Evolutionary conservation across 306 rosid genomes (phyloP).

Genomic region (Begonia masoniana): DNA sequence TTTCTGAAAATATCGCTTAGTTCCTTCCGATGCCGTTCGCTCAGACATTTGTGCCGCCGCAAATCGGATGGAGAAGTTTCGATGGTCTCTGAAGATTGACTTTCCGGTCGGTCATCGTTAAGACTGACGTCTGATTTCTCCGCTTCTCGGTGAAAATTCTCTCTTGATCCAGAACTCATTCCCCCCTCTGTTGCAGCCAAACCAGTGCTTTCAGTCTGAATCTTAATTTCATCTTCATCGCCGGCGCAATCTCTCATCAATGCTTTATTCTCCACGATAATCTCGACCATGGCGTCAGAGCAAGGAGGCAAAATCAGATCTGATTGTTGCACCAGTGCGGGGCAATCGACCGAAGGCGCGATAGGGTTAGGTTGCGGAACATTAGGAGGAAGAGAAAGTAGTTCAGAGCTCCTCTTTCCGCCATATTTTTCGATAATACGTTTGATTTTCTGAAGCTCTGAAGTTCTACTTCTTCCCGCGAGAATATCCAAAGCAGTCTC

Average conservation of each 20-base stretch:
- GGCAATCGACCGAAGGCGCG: neutral
- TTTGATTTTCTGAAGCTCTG: neutral
- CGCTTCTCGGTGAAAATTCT: neutral
- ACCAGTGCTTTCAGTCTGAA: neutral
- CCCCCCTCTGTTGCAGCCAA: neutral
- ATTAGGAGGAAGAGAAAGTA: neutral
- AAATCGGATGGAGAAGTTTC: neutral
- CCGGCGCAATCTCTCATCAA: no score
- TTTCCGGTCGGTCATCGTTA: neutral
- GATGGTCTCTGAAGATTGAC: neutral
- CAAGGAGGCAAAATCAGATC: neutral
- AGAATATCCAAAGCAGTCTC: neutral
- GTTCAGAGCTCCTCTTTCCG: neutral
- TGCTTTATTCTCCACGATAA: neutral
- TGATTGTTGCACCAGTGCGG: neutral
- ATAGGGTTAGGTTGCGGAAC: neutral
- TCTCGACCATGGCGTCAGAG: neutral
- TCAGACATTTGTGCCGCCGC: neutral
- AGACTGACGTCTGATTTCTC: neutral
- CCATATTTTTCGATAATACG: neutral
- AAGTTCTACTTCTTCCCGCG: neutral
- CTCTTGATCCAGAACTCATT: neutral
- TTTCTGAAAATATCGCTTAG: neutral
- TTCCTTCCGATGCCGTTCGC: constrained; percentile 10
- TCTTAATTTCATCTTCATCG: neutral